phyloP scores from a whole-genome alignment of 2,329 filamentous ascomycete genomes.

The Epichloe hybrida region DNA sequence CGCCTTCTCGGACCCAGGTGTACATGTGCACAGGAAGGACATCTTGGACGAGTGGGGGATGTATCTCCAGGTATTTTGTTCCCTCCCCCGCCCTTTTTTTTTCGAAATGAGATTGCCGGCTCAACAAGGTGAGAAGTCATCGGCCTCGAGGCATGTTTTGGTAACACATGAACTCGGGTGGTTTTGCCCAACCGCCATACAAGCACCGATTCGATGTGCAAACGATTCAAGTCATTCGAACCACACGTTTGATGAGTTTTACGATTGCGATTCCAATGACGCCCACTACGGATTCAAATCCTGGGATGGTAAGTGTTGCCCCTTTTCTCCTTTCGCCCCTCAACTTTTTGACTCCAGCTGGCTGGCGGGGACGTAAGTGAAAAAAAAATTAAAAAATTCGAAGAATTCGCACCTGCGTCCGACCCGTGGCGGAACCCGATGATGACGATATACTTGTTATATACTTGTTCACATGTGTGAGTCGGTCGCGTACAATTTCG shows the following conservation, averaged over 20 bases:
- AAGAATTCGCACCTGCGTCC: slow-evolving; percentile 33
- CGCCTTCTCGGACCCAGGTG: slow-evolving; percentile 39
- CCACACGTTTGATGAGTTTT: slow-evolving; percentile 45
- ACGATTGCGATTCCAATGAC: slow-evolving; percentile 41
- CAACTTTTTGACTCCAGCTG: not conserved
- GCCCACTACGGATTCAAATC: slow-evolving; percentile 48
- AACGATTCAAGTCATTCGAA: slow-evolving; percentile 27
- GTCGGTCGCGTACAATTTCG: slow-evolving; percentile 41
- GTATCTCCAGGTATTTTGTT: slow-evolving; percentile 27
- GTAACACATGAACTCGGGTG: slow-evolving; percentile 33
- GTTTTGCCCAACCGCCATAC: slow-evolving; percentile 37
- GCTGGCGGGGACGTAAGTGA: no score
- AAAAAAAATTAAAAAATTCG: slow-evolving; percentile 17
- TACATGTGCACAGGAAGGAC: slow-evolving; percentile 38
- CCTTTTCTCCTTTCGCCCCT: not conserved
- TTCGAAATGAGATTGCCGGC: no score
- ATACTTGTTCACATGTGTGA: slow-evolving; percentile 43
- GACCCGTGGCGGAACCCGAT: slow-evolving; percentile 43
- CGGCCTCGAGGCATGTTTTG: slow-evolving; percentile 38
- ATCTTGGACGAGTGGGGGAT: slow-evolving; percentile 43
- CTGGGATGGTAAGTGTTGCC: slow-evolving; percentile 41
- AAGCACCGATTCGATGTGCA: slow-evolving; percentile 36
- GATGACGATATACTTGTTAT: slow-evolving; percentile 36
- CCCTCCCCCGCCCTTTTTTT: no score
- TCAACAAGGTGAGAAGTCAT: slow-evolving; percentile 19